A percentile compares a stretch with the other conserved stretches of the same genome.
These are phyloP conservation scores for Yamadazyma sp. DNA, from an alignment of 1,139 yeast species.

Conservation along the genomic window DNA sequence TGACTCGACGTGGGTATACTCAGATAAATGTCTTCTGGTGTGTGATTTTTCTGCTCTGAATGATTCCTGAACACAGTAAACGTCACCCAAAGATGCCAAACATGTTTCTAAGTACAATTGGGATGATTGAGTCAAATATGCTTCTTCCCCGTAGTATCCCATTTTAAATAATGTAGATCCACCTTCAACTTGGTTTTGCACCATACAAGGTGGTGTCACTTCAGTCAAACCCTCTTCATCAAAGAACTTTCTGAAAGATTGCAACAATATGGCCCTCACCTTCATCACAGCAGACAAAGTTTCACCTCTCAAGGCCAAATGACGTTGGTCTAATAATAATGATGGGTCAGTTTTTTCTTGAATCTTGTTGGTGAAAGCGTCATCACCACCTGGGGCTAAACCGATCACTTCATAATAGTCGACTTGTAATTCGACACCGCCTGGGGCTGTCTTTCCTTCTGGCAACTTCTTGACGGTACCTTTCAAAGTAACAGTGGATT, in stretches of 20 bases:
- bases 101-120: conserved; percentile 96
- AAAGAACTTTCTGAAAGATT: conserved; percentile 73
- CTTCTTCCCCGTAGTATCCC: conserved; percentile 96
- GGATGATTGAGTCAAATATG: conserved; percentile 93
- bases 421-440: conserved; percentile 90
- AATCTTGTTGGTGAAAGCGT: conserved; percentile 89
- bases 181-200: conserved; percentile 99
- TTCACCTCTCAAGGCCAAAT: conserved; percentile 93
- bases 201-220: conserved; percentile 99
- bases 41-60: conserved; percentile 99
- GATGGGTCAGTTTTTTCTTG: conserved; percentile 95
- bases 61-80: conserved; percentile 95
- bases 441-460: conserved; percentile 96
- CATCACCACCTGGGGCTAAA: conserved; percentile 95
- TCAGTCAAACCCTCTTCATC: conserved; percentile 76
- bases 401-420: conserved; percentile 90
- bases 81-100: conserved; percentile 95
- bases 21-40: conserved; percentile 96
- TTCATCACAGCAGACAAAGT: conserved; percentile 91
- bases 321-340: conserved; percentile 89
- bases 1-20: conserved; percentile 95
- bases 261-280: conserved; percentile 81
- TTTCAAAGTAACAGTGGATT: conserved; percentile 75
- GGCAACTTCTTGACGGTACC: conserved; percentile 85
- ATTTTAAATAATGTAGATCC: conserved; percentile 93